A percentile compares a stretch with the other conserved stretches of the same genome.
Conservation (phyloP, 2,329 filamentous ascomycete species). For the Fonsecaea pedrosoi region DNA sequence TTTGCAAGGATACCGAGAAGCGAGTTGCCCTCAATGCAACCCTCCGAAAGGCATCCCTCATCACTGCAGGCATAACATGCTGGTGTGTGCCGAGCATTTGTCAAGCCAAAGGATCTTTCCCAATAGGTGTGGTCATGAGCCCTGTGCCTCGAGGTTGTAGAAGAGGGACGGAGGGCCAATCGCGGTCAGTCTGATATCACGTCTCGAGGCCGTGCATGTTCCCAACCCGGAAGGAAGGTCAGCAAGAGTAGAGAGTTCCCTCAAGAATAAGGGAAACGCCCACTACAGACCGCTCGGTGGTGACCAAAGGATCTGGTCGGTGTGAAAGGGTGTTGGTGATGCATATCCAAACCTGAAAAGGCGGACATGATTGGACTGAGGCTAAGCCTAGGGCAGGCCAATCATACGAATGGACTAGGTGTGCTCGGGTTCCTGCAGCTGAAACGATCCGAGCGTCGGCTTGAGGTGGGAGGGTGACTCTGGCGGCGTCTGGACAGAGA, state of each 20-base stretch:
- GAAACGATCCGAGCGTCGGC: constrained; percentile 26
- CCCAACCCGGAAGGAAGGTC: constrained; percentile 8
- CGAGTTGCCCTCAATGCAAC: neutral
- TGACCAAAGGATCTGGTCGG: constrained; percentile 14
- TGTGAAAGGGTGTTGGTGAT: constrained; percentile 26
- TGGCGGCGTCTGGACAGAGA: neutral
- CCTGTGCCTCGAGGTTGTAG: neutral
- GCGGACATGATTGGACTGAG: constrained; percentile 20
- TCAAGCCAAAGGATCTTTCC: neutral
- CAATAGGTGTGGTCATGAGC: neutral
- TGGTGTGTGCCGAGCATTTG: neutral
- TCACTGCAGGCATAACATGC: neutral
- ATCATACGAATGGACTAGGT: constrained; percentile 29
- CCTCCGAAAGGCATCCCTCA: neutral
- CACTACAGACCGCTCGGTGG: constrained; percentile 18
- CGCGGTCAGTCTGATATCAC: neutral
- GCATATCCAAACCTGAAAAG: constrained; percentile 6
- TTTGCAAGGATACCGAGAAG: neutral
- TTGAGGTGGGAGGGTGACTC: constrained; percentile 5
- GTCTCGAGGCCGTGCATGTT: constrained; percentile 1
- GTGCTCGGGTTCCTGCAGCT: constrained; percentile 33
- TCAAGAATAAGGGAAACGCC: constrained; percentile 10
- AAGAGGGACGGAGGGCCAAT: neutral
- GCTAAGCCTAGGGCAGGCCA: constrained; percentile 22
- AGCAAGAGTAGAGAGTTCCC: neutral